These are phyloP conservation scores for Pyrenophora teres DNA, from an alignment of 2,329 filamentous ascomycete species.

Conservation along the genomic window DNA sequence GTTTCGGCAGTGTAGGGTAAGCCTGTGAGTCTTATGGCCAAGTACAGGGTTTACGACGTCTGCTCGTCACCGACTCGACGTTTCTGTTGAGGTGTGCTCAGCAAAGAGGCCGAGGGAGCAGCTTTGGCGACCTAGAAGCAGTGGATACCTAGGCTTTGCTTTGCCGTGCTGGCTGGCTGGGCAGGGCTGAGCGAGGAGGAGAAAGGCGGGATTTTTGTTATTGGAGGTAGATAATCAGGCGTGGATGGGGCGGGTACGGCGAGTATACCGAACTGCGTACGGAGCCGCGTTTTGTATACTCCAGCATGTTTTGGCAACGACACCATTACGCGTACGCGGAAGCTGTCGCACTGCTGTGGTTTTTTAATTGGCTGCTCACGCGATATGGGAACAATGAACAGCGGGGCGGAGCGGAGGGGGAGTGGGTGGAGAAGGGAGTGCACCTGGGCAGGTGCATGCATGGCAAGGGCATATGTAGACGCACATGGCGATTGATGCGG, in stretches of 20 bases:
- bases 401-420: conserved; percentile 6
- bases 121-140: not conserved
- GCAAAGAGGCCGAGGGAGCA: not conserved
- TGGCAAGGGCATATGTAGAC: not conserved
- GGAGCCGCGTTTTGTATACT: too few relatives aligned
- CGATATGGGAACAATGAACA: conserved; percentile 1
- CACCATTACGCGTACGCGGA: too few relatives aligned
- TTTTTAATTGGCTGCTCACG: conserved; percentile 5
- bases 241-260: not conserved
- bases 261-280: too few relatives aligned
- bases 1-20: not conserved
- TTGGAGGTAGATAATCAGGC: too few relatives aligned
- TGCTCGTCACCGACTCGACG: not conserved
- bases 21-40: not conserved
- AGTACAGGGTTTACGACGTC: not conserved
- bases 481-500: not conserved
- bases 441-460: conserved; percentile 4
- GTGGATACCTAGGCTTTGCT: too few relatives aligned
- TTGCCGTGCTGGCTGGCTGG: too few relatives aligned
- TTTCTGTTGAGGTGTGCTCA: not conserved
- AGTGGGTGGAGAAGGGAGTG: not conserved
- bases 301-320: too few relatives aligned
- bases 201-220: not conserved
- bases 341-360: too few relatives aligned
- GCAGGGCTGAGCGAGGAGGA: not conserved